phyloP scores from a whole-genome alignment of 352 stramenopile genomes.

The Phytopythium cucurbitacearum region DNA sequence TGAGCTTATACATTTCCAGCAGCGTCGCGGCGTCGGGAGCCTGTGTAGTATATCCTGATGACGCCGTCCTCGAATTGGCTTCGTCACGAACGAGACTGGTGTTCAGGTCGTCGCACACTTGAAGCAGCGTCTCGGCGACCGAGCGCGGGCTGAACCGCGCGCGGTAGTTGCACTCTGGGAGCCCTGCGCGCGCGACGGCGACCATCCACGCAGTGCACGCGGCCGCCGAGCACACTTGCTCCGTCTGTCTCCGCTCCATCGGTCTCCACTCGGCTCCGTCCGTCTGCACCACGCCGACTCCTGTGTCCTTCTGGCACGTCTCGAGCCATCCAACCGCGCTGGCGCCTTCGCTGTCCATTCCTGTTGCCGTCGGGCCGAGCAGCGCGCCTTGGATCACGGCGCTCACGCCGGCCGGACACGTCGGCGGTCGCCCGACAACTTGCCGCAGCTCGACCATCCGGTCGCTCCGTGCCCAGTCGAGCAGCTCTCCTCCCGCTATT shows the following conservation, averaged over 20 bases:
- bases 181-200: slow-evolving; percentile 2
- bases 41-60: background rate
- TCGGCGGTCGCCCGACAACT: slow-evolving; percentile 3
- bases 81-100: background rate
- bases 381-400: background rate
- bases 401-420: background rate
- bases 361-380: background rate
- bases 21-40: slow-evolving; percentile 22
- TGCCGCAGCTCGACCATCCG: too few relatives aligned
- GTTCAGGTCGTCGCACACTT: slow-evolving; percentile 19
- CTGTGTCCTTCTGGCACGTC: background rate
- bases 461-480: too few relatives aligned
- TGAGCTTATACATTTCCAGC: slow-evolving; percentile 20
- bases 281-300: background rate
- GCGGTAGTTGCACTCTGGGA: slow-evolving; percentile 28
- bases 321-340: background rate
- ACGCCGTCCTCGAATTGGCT: background rate
- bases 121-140: slow-evolving; percentile 24
- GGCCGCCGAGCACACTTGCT: background rate
- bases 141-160: slow-evolving; percentile 23
- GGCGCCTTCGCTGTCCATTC: background rate
- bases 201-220: slow-evolving; percentile 1
- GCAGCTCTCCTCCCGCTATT: too few relatives aligned
- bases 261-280: background rate
- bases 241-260: too few relatives aligned